A percentile compares a stretch with the other conserved stretches of the same genome.
phyloP scores from a whole-genome alignment of 495 filamentous ascomycete genomes.

The Talaromyces stipitatus region DNA sequence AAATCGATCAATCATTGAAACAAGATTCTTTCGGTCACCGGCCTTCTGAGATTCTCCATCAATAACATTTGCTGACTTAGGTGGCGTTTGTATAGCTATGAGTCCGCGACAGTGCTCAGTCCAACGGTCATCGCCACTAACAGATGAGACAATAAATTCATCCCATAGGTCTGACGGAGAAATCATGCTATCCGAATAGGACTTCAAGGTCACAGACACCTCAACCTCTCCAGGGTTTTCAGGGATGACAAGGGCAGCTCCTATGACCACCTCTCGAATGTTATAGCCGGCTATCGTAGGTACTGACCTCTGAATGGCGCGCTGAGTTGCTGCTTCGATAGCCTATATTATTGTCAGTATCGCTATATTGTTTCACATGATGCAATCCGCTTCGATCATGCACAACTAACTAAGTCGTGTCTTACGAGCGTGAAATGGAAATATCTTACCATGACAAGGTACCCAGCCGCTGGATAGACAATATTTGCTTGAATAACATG shows the following conservation, averaged over 20 bases:
- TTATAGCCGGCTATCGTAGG: neutral
- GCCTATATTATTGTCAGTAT: no score
- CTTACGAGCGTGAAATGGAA: no score
- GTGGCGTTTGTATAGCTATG: constrained; percentile 14
- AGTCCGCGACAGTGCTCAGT: constrained; percentile 36
- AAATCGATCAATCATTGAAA: no score
- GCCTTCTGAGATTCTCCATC: neutral
- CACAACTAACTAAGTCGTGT: no score
- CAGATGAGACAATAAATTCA: constrained; percentile 35
- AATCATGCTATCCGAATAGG: constrained; percentile 14
- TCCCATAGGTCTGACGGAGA: constrained; percentile 29
- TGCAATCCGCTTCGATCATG: no score
- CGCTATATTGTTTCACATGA: no score
- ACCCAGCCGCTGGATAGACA: constrained; percentile 51
- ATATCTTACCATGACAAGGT: constrained; percentile 46
- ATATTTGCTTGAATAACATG: constrained; percentile 26
- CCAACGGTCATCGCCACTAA: constrained; percentile 25
- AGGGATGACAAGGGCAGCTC: constrained; percentile 30
- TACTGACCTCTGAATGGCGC: neutral
- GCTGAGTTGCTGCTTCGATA: constrained; percentile 34
- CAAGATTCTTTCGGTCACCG: neutral
- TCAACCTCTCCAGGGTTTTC: constrained; percentile 23
- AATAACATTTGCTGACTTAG: neutral
- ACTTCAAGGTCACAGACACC: constrained; percentile 18
- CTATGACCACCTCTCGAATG: constrained; percentile 30